Conservation (phyloP, 164 flowering plant species). For the Magnolia sinica region DNA sequence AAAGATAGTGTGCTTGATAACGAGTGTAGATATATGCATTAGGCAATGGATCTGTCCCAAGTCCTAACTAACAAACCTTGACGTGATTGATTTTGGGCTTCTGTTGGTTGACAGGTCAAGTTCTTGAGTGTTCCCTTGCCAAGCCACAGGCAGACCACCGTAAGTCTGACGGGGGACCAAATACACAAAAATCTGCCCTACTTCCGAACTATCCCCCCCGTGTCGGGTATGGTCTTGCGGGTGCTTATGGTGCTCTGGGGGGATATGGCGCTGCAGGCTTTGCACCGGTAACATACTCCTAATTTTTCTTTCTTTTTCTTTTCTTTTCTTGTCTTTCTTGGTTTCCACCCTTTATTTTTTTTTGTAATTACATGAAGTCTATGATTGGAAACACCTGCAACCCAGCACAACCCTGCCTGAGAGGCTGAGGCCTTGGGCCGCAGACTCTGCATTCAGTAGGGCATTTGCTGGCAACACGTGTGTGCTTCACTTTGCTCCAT, state of each 20-base stretch:
- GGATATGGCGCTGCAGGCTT: slow-evolving; percentile 64
- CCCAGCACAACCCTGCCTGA: not conserved
- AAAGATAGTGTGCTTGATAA: too few relatives aligned
- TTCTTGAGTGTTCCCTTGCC: slow-evolving; percentile 84
- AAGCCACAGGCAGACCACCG: slow-evolving; percentile 80
- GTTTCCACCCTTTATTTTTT: too few relatives aligned
- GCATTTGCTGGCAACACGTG: too few relatives aligned
- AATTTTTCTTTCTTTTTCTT: not conserved
- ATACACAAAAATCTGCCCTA: slow-evolving; percentile 46
- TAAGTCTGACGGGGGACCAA: slow-evolving; percentile 46
- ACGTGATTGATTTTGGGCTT: slow-evolving; percentile 5
- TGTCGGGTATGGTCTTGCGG: slow-evolving; percentile 63
- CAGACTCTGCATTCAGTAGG: not conserved
- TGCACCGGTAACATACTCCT: slow-evolving; percentile 43
- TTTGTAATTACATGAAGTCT: too few relatives aligned
- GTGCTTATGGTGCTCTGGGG: slow-evolving; percentile 57
- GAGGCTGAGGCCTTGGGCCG: not conserved
- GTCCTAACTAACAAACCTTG: not conserved
- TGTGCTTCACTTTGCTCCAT: too few relatives aligned
- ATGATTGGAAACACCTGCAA: not conserved
- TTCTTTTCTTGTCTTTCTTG: not conserved
- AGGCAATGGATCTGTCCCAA: not conserved
- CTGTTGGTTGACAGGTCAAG: slow-evolving; percentile 51
- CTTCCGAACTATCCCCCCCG: slow-evolving; percentile 59
- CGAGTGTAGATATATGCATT: too few relatives aligned